Evolutionary conservation across 768 basidiomycete species (phyloP).

Genomic region (Chalciporus sphaerocephalus): DNA sequence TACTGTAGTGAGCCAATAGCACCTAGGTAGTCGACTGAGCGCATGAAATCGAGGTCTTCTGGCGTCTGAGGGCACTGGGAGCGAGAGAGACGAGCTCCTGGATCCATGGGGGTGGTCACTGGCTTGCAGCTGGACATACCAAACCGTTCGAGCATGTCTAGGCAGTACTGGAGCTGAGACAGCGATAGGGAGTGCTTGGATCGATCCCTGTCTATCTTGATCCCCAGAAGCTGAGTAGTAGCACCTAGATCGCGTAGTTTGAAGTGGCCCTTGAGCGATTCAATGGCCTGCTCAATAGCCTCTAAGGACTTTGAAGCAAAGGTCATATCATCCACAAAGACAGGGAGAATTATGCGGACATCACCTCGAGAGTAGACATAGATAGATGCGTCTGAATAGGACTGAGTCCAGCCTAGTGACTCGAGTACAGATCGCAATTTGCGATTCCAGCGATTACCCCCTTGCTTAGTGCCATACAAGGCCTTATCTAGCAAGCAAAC

Average conservation of each 20-base stretch:
- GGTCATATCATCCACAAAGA: slow-evolving; percentile 32
- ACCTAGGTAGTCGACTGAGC: too few relatives aligned
- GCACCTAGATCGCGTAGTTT: slow-evolving; percentile 14
- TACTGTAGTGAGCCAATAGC: too few relatives aligned
- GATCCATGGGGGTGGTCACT: too few relatives aligned
- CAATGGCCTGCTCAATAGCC: not conserved
- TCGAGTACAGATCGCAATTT: slow-evolving; percentile 18
- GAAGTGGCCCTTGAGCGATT: not conserved
- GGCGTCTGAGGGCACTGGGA: too few relatives aligned
- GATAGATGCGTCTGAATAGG: slow-evolving; percentile 8
- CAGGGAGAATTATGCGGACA: slow-evolving; percentile 26
- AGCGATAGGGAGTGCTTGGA: slow-evolving; percentile 6
- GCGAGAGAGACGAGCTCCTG: too few relatives aligned
- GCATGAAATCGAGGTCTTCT: too few relatives aligned
- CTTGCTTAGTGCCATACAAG: slow-evolving; percentile 34
- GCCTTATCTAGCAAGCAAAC: too few relatives aligned
- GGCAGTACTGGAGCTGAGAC: slow-evolving; percentile 20
- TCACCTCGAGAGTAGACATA: slow-evolving; percentile 23
- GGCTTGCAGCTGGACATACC: too few relatives aligned
- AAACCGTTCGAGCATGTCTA: too few relatives aligned
- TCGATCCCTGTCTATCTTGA: slow-evolving; percentile 17
- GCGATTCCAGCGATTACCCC: slow-evolving; percentile 29
- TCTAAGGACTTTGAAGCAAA: slow-evolving; percentile 19
- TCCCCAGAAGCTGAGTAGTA: slow-evolving; percentile 20
- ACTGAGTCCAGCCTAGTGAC: slow-evolving; percentile 14